Percentiles rank a stretch among this genome's conserved stretches.
These are phyloP conservation scores for Leccinum imitatum DNA, from an alignment of 768 basidiomycete species.

Conservation along the genomic window DNA sequence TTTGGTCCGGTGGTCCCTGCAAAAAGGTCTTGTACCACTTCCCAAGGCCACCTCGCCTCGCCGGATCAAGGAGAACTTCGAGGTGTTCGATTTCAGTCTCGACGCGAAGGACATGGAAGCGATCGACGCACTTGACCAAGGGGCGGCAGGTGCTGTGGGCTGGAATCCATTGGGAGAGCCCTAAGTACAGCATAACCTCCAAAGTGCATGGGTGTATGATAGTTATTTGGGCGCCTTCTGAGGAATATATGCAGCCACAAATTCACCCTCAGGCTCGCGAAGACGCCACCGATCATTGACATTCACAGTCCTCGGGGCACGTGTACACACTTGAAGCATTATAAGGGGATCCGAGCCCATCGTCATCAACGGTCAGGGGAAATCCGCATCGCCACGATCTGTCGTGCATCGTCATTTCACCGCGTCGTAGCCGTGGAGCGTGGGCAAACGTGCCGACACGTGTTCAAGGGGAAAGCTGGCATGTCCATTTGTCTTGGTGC, in stretches of 20 bases:
- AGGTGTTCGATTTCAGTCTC: slow-evolving; percentile 75
- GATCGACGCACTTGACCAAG: slow-evolving; percentile 69
- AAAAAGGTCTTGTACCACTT: slow-evolving; percentile 60
- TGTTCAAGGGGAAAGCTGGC: background rate
- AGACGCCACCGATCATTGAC: background rate
- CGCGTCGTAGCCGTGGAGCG: background rate
- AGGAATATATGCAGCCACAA: no score
- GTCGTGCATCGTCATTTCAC: background rate
- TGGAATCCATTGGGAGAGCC: slow-evolving; percentile 75
- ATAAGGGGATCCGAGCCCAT: background rate
- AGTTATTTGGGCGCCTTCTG: background rate
- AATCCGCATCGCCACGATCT: background rate
- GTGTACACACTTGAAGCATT: background rate
- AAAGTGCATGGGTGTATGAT: background rate
- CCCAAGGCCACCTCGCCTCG: slow-evolving; percentile 70
- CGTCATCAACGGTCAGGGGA: background rate
- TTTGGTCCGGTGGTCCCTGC: slow-evolving; percentile 53
- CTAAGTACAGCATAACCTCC: background rate
- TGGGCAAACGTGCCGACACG: background rate
- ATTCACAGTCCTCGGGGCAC: background rate
- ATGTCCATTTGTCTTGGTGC: background rate
- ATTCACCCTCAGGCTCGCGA: background rate
- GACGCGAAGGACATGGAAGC: slow-evolving; percentile 56
- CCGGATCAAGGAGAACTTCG: slow-evolving; percentile 70
- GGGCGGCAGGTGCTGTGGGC: slow-evolving; percentile 64